These are phyloP conservation scores for Sclerotinia subarctica DNA, from an alignment of 2,329 filamentous ascomycete genomes.

Conservation along the genomic window DNA sequence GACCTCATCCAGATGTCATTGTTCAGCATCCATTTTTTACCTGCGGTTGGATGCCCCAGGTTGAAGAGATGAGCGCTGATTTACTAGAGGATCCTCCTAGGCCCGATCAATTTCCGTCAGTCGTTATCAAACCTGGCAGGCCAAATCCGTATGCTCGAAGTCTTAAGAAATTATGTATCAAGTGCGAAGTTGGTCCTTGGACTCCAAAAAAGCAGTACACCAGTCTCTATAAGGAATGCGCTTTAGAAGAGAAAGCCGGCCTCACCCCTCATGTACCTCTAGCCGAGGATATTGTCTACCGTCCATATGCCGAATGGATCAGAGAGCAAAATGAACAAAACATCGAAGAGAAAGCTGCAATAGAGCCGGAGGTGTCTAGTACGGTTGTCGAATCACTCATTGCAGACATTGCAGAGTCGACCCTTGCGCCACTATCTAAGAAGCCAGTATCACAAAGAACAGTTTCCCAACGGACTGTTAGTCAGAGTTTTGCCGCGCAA, in stretches of 20 bases:
- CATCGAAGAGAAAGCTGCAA: conserved; percentile 21
- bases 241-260: conserved; percentile 64
- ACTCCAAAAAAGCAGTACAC: conserved; percentile 48
- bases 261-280: conserved; percentile 62
- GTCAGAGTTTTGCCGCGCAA: conserved; percentile 65
- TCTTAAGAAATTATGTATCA: conserved; percentile 54
- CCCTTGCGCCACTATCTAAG: not conserved
- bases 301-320: conserved; percentile 60
- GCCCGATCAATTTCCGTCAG: conserved; percentile 52
- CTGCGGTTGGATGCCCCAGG: conserved; percentile 66
- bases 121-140: conserved; percentile 45
- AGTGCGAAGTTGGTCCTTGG: conserved; percentile 59
- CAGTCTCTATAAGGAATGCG: conserved; percentile 59
- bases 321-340: conserved; percentile 46
- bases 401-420: conserved; percentile 11
- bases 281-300: conserved; percentile 59
- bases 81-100: conserved; percentile 57
- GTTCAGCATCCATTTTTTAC: conserved; percentile 79
- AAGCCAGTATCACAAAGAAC: conserved; percentile 12
- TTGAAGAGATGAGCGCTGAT: conserved; percentile 56
- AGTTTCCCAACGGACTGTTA: conserved; percentile 41
- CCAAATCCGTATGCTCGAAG: conserved; percentile 44
- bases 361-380: conserved; percentile 22
- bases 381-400: conserved; percentile 15
- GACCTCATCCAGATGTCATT: conserved; percentile 73